Evolutionary conservation across 345 rosid species (phyloP).

Genomic region (Syzygium aqueum): DNA sequence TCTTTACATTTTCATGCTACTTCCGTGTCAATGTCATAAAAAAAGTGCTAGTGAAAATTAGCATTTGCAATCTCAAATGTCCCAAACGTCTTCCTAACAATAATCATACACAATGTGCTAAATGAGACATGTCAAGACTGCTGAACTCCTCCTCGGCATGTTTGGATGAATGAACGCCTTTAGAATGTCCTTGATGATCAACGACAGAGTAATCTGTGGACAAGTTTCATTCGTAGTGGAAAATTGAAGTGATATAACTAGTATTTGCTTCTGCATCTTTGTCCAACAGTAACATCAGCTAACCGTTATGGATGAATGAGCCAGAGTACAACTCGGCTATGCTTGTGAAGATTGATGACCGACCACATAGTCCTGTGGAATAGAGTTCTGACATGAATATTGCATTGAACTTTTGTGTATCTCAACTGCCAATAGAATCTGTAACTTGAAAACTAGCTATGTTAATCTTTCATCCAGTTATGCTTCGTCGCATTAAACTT

Average conservation of each 20-base stretch:
- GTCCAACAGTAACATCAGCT: neutral
- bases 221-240: neutral
- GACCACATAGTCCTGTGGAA: neutral
- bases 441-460: neutral
- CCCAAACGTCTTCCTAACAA: neutral
- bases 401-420: neutral
- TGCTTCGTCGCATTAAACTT: neutral
- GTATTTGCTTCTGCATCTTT: neutral
- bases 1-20: neutral
- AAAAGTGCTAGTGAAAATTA: neutral
- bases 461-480: neutral
- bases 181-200: neutral
- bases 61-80: neutral
- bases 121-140: neutral
- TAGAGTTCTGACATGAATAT: neutral
- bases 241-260: neutral
- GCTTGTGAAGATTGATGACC: neutral
- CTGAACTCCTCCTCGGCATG: neutral
- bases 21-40: neutral
- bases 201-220: neutral
- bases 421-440: neutral
- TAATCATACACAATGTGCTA: neutral
- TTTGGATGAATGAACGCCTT: neutral
- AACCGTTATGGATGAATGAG: neutral
- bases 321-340: neutral